Conservation (phyloP, 306 rosid genomes). For the Acacia crassicarpa region DNA sequence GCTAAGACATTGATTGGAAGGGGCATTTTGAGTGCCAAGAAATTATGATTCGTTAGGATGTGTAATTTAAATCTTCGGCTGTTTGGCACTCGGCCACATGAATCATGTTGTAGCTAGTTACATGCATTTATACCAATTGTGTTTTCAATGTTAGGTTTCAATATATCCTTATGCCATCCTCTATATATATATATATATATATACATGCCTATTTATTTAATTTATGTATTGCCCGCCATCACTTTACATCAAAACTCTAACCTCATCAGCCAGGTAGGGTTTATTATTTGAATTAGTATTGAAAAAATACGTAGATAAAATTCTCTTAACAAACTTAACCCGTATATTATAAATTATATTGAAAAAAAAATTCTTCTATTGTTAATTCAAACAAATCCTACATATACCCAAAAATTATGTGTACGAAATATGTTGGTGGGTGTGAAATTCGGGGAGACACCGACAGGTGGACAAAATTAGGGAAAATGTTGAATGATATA, state of each 20-base stretch:
- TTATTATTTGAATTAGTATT: too few species aligned
- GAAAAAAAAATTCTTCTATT: too few species aligned
- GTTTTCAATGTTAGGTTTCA: conserved; percentile 24
- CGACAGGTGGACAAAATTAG: background rate
- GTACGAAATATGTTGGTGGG: background rate
- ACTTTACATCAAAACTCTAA: background rate
- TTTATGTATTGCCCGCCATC: background rate
- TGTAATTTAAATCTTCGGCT: conserved; percentile 20
- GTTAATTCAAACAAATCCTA: too few species aligned
- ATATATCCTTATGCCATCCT: background rate
- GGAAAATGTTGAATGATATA: background rate
- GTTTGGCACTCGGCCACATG: conserved; percentile 23
- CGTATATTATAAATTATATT: too few species aligned
- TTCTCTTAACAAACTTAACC: too few species aligned
- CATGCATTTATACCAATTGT: background rate
- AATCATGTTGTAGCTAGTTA: conserved; percentile 26
- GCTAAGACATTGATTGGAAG: conserved; percentile 34
- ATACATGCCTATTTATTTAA: background rate
- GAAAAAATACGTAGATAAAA: too few species aligned
- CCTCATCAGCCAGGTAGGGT: background rate
- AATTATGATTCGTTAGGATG: background rate
- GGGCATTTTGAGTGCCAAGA: conserved; percentile 1
- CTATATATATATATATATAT: background rate
- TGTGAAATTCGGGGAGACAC: too few species aligned
- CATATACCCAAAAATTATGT: background rate